Conservation (phyloP, 1,284 basidiomycete genomes). For the Termitomyces sp. region DNA sequence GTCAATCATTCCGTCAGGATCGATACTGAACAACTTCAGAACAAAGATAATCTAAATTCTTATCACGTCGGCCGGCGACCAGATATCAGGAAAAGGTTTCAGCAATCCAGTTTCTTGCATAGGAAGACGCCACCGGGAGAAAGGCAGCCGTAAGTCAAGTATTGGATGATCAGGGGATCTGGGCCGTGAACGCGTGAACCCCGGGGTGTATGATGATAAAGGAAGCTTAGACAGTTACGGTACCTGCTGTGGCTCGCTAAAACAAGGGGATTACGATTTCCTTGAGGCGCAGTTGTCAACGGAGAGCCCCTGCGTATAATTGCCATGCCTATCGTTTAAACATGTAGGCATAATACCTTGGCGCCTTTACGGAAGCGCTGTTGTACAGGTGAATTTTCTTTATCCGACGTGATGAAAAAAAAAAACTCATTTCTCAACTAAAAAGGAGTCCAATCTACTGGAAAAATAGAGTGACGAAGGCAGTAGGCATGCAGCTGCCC, state of each 20-base stretch:
- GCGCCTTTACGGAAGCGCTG: not conserved
- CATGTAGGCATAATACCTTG: not conserved
- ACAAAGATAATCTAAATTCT: not conserved
- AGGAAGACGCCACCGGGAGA: slow-evolving; percentile 8
- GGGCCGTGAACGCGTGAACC: slow-evolving; percentile 14
- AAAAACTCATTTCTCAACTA: not conserved
- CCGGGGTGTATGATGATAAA: slow-evolving; percentile 9
- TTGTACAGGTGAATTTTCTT: not conserved
- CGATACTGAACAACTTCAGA: not conserved
- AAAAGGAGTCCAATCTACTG: not conserved
- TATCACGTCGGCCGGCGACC: not conserved
- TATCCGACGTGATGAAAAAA: not conserved
- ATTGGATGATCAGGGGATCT: not conserved
- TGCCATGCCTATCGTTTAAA: not conserved
- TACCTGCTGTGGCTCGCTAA: not conserved
- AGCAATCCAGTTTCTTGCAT: slow-evolving; percentile 2
- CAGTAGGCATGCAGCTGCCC: not conserved
- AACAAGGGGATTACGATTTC: slow-evolving; percentile 4
- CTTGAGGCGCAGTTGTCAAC: not conserved
- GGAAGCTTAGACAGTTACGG: not conserved
- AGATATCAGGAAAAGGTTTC: slow-evolving; percentile 1
- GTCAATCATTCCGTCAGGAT: not conserved
- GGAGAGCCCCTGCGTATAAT: not conserved
- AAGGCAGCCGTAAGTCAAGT: slow-evolving; percentile 8
- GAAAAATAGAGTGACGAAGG: not conserved